Evolutionary conservation across 768 basidiomycete species (phyloP).

Genomic region (Tricholoma terreum): DNA sequence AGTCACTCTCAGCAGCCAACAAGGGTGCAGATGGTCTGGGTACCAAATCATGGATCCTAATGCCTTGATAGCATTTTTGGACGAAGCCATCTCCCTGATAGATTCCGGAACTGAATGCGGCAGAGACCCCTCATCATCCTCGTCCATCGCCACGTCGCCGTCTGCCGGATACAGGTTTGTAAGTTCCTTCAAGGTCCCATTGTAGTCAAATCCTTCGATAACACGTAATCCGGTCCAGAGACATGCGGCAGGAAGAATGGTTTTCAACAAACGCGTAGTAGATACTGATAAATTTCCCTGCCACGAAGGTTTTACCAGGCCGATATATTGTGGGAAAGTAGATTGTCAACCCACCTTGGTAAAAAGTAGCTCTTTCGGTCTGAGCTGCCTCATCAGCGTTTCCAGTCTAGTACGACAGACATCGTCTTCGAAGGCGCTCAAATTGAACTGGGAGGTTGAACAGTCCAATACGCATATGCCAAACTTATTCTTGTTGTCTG

Average conservation of each 20-base stretch:
- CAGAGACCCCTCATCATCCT: constrained; percentile 39
- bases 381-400: constrained; percentile 86
- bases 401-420: constrained; percentile 89
- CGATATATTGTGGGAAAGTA: not conserved
- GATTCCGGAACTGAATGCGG: constrained; percentile 58
- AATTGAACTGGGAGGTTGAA: constrained; percentile 91
- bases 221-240: constrained; percentile 86
- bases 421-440: constrained; percentile 90
- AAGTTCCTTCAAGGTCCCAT: constrained; percentile 66
- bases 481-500: constrained; percentile 52
- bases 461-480: constrained; percentile 93
- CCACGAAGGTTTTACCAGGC: not conserved
- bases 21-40: constrained; percentile 12
- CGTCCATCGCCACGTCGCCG: constrained; percentile 42
- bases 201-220: constrained; percentile 79
- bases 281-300: constrained; percentile 85
- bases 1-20: constrained; percentile 17
- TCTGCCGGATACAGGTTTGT: constrained; percentile 57
- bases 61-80: constrained; percentile 71
- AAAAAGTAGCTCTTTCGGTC: constrained; percentile 89
- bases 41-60: constrained; percentile 92
- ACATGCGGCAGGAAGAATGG: constrained; percentile 74
- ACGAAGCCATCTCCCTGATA: constrained; percentile 70
- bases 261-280: constrained; percentile 80
- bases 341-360: constrained; percentile 60